Base-by-base conservation (phyloP, 805 yeast species). In the Cyberlindnera lachancei region DNA sequence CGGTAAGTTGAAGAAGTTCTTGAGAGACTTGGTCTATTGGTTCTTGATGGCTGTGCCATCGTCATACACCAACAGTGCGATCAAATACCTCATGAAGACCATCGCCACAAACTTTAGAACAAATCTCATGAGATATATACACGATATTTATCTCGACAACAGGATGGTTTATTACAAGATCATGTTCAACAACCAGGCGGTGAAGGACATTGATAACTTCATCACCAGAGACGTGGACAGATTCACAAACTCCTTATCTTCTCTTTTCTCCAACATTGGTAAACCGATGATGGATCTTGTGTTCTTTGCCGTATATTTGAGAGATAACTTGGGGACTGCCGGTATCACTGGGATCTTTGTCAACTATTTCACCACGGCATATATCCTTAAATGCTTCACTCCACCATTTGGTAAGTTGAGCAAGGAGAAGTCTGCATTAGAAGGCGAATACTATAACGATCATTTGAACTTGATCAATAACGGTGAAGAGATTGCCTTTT, bases 401-500 rank as follows among this genome's bases (percentile, higher is more conserved):
- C 97, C 97, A 11, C 75, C 88, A 18, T 84, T 88, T 57, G 95
- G 94, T 11, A 73, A 70, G 48, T 59, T 88, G 33, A 73, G 87
- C 20, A 75, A 90, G 32, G 60, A 62, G 25, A 80, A 76, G 53
- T 81, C 94, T 9, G 74, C 74, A 31, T 69, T 87, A 20, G 96
- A 88, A 60, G 96, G 96, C 29, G 80, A 81, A 35, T 88, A 84
- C 53, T 83, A 87, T 55, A 86, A 83, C 45, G 80, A 83, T 45
- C 94, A 88, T 53, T 63, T 86, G 48, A 83, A 84, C 50, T 67
- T 88, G 54, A 86, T 86, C 50, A 79, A 80, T 36, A 88, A 88
- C 50, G 79, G 87, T 50, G 97, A 88, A 59, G 96, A 88, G 53
- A 86, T 88, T 46, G 94, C 95, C 0, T 88, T 88, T 52, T 88